Evolutionary conservation across 78 protist genomes (phyloP), one percentile per base, ranked within the genome.

Genomic region (Goniomonas avonlea): DNA sequence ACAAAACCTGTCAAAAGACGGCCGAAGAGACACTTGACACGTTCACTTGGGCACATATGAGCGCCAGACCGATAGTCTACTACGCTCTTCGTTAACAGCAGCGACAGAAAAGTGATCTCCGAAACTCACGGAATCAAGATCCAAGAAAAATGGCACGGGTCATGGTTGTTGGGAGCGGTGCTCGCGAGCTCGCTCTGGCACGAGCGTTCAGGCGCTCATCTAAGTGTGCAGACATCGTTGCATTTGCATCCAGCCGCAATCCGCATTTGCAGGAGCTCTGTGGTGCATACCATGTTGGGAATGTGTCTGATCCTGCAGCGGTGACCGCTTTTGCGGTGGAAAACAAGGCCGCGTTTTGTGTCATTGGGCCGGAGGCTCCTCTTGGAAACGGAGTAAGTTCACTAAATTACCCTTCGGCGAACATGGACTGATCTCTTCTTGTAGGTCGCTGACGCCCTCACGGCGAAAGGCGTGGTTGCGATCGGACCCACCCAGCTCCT

Each of bases 321-420:
- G 34, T 58, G 61, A 13, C 32, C 65, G 23, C 1, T 23, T 18
- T 15, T 5, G 32, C 3, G 38, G 13, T 35, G 18, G 65, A 11
- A 29, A 8, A 18, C 29, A 15, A 58, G 65, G 65, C 34, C 13
- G 65, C 23, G 39, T 21, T 58, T 29, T 29, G 21, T 21, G 11
- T 58, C 65, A 58, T 58, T 11, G 65, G 65, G 65, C 65, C 65
- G 34, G 65, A 58, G 21, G 65, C 65, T 27, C 65, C 65, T 15
- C 65, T 58, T 2, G 65, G 39, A 3, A 23, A 13, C 21, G 65
- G 65, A 0, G 65, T n/a, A n/a, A n/a, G n/a, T n/a, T n/a, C n/a
- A n/a, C n/a, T n/a, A n/a, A n/a, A n/a, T n/a, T n/a, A n/a, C n/a
- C n/a, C n/a, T n/a, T n/a, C n/a, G n/a, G n/a, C n/a, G n/a, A n/a